phyloP scores from a whole-genome alignment of 768 basidiomycete species.

The Tulasnella sp. region DNA sequence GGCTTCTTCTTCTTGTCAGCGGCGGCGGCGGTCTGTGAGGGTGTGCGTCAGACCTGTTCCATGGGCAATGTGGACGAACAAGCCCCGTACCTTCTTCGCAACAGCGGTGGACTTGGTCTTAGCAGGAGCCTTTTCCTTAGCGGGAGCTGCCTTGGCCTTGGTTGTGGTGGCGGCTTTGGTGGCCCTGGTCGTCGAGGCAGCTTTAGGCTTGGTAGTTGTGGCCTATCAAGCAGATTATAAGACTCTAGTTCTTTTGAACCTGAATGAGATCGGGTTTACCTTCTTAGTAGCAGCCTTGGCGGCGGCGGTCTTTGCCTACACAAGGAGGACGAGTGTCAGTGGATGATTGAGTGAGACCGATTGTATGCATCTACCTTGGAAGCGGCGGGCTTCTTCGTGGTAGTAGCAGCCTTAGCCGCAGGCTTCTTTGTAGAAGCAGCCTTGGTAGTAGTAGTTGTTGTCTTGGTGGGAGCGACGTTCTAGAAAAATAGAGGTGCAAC shows the following conservation, averaged over 20 bases:
- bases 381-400: slow-evolving; percentile 33
- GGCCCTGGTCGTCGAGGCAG: slow-evolving; percentile 6
- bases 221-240: not conserved
- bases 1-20: slow-evolving; percentile 13
- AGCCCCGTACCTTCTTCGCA: slow-evolving; percentile 14
- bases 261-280: not conserved
- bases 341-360: not conserved
- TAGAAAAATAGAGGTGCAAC: slow-evolving; percentile 32
- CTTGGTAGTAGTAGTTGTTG: slow-evolving; percentile 40
- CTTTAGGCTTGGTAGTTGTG: slow-evolving; percentile 5
- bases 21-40: slow-evolving; percentile 1
- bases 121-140: slow-evolving; percentile 5
- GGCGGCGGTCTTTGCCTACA: not conserved
- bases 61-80: not conserved
- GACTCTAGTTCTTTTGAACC: not conserved
- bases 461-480: slow-evolving; percentile 46
- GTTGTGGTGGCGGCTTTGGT: slow-evolving; percentile 5
- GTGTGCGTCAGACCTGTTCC: not conserved
- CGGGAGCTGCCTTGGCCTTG: not conserved
- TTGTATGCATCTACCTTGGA: slow-evolving; percentile 17
- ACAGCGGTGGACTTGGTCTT: slow-evolving; percentile 7
- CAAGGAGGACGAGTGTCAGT: not conserved
- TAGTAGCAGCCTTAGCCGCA: slow-evolving; percentile 35
- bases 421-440: slow-evolving; percentile 39
- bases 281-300: slow-evolving; percentile 17